These are phyloP conservation scores for Tarenaya hassleriana DNA, from an alignment of 345 rosid genomes.

Conservation along the genomic window DNA sequence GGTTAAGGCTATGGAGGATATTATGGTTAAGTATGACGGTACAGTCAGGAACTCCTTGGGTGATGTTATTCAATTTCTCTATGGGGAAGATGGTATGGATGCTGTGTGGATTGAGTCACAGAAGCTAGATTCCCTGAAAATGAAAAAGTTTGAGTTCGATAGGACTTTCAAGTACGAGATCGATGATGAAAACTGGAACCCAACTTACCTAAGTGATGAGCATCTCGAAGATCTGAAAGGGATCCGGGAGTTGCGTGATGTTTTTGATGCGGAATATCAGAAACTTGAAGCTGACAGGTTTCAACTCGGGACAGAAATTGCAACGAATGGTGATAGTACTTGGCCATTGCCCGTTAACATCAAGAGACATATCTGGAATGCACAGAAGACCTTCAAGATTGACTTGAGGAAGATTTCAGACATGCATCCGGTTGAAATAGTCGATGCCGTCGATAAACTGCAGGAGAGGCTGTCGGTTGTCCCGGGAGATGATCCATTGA, in stretches of 20 bases:
- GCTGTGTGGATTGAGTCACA: conserved; percentile 96
- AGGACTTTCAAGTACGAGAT: conserved; percentile 78
- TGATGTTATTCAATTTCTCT: conserved; percentile 95
- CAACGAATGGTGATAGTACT: conserved; percentile 78
- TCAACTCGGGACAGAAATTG: conserved; percentile 92
- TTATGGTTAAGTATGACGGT: conserved; percentile 98
- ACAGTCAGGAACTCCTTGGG: conserved; percentile 96
- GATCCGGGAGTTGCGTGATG: conserved; percentile 80
- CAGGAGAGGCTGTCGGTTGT: conserved; percentile 95
- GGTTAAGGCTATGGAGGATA: conserved; percentile 99
- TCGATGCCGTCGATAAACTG: conserved; percentile 90
- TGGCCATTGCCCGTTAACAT: conserved; percentile 98
- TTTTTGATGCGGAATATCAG: conserved; percentile 89
- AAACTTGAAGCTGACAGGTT: conserved; percentile 79
- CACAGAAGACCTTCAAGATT: conserved; percentile 92
- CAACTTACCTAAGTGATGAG: conserved; percentile 68
- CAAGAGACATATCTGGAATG: conserved; percentile 92
- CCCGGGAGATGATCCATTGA: conserved; percentile 81
- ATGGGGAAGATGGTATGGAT: conserved; percentile 99
- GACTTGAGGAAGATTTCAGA: conserved; percentile 69
- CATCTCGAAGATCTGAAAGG: conserved; percentile 86
- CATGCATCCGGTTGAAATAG: conserved; percentile 95
- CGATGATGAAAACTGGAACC: conserved; percentile 84
- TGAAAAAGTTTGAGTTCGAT: conserved; percentile 72
- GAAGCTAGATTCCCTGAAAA: conserved; percentile 85